Percentiles rank a stretch among this genome's conserved stretches.
Conservation (phyloP, 2,329 filamentous ascomycete genomes). For the Aurifilum marmelostoma region DNA sequence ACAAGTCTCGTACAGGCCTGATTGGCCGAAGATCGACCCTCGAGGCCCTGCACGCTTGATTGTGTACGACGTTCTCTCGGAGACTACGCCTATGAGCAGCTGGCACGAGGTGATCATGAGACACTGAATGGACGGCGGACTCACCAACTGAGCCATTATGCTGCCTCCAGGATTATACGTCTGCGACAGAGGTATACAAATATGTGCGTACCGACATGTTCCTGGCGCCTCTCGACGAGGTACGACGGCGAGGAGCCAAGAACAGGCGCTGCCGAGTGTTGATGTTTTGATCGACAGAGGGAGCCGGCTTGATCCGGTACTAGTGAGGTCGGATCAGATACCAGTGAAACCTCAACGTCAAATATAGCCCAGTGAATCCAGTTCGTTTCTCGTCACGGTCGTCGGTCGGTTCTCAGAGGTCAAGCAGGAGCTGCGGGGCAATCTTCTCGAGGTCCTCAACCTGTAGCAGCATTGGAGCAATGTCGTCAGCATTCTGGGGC, state of each 20-base stretch:
- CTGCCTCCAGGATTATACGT: background rate
- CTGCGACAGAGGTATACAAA: background rate
- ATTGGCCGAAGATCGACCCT: background rate
- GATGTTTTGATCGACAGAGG: background rate
- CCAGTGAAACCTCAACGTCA: background rate
- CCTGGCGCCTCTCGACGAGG: background rate
- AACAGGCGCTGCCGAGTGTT: background rate
- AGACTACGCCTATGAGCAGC: background rate
- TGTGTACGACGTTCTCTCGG: background rate
- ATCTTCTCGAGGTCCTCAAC: constrained; percentile 90
- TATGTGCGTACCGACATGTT: background rate
- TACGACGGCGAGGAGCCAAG: background rate
- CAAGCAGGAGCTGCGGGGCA: constrained; percentile 80
- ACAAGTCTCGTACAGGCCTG: background rate
- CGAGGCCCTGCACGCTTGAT: background rate
- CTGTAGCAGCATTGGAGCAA: constrained; percentile 43
- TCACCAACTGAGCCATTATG: background rate
- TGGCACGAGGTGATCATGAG: background rate
- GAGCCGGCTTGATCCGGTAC: background rate
- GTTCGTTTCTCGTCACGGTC: background rate
- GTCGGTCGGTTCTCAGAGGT: constrained; percentile 62
- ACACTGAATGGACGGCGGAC: background rate
- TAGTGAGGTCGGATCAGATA: background rate
- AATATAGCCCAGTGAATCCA: background rate
- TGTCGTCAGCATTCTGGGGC: constrained; percentile 30